phyloP scores from a whole-genome alignment of 2,329 filamentous ascomycete species.

The Teratosphaeria nubilosa region DNA sequence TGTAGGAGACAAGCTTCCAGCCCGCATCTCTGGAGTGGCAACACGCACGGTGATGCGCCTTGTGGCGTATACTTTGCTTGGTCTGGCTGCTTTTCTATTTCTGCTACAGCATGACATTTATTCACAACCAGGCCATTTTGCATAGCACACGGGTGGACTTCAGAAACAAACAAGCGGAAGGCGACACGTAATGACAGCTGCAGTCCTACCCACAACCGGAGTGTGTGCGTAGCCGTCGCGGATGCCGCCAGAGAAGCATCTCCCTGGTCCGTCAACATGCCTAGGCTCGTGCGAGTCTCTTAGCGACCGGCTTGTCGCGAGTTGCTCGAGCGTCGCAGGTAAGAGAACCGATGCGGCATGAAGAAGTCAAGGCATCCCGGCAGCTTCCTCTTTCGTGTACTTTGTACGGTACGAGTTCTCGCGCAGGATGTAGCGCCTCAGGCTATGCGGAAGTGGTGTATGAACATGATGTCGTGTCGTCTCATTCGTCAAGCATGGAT shows the following conservation, averaged over 20 bases:
- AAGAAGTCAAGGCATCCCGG: not conserved
- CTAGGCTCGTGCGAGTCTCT: not conserved
- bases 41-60: not conserved
- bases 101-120: not conserved
- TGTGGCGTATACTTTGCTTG: not conserved
- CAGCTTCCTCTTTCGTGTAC: no score
- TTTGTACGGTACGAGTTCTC: no score
- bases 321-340: no score
- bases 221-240: not conserved
- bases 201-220: not conserved
- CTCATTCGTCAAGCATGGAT: no score
- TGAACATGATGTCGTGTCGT: no score
- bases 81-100: not conserved
- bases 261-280: not conserved
- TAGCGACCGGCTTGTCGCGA: no score
- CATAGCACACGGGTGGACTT: not conserved
- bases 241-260: no score
- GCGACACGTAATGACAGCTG: not conserved
- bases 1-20: not conserved
- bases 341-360: not conserved
- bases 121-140: not conserved
- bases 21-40: not conserved
- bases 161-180: not conserved
- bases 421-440: no score
- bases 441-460: no score